phyloP scores from a whole-genome alignment of 169 alveolate species.

The Cryptosporidium meleagridis region DNA sequence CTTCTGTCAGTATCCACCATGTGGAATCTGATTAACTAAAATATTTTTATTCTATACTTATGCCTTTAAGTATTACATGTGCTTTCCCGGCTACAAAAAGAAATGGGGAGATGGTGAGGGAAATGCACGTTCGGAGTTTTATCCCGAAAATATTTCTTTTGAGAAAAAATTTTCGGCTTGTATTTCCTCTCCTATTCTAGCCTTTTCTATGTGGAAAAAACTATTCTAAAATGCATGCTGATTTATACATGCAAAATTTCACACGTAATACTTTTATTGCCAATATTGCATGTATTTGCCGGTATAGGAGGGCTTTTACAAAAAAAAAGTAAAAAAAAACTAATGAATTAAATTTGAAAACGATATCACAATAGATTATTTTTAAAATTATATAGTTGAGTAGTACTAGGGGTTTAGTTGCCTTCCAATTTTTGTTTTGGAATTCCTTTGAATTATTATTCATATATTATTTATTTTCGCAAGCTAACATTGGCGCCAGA shows the following conservation, averaged over 20 bases:
- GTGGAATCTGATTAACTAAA: background rate
- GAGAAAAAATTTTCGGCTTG: background rate
- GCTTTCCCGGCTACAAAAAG: constrained; percentile 6
- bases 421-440: background rate
- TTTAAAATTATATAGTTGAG: background rate
- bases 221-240: background rate
- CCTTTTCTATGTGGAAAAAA: background rate
- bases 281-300: background rate
- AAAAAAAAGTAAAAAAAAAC: background rate
- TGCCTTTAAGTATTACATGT: constrained; percentile 9
- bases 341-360: background rate
- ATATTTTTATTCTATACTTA: background rate
- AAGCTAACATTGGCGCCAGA: constrained; percentile 17
- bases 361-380: background rate
- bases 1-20: background rate
- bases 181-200: background rate
- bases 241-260: background rate
- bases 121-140: background rate
- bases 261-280: background rate
- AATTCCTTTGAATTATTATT: background rate
- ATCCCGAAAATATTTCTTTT: background rate
- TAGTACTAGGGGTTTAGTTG: background rate
- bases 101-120: constrained; percentile 25
- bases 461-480: background rate
- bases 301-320: background rate